phyloP scores from a whole-genome alignment of 2,329 filamentous ascomycete genomes.

The Cercospora nicotianae region DNA sequence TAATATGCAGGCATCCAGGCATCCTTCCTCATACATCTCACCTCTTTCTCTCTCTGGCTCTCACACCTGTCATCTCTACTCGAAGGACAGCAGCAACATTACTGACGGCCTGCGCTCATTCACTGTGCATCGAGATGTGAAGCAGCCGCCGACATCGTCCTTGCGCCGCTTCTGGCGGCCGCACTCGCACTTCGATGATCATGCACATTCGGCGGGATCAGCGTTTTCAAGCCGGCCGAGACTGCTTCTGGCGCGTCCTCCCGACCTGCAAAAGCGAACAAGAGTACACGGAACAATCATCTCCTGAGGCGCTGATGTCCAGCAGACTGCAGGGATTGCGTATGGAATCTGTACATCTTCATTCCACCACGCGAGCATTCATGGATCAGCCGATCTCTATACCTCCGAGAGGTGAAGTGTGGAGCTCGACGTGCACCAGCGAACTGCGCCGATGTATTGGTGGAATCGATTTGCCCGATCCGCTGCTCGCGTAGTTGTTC shows the following conservation, averaged over 20 bases:
- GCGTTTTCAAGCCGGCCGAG: neutral
- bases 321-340: neutral
- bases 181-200: neutral
- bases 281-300: neutral
- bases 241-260: neutral
- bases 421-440: neutral
- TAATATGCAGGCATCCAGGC: neutral
- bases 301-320: neutral
- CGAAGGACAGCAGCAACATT: neutral
- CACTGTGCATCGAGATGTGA: too few species aligned
- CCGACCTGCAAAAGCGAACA: neutral
- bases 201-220: neutral
- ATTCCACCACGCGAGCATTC: neutral
- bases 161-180: neutral
- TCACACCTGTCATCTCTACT: neutral
- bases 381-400: neutral
- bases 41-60: neutral
- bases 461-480: constrained; percentile 6
- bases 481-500: neutral
- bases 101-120: neutral
- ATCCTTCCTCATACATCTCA: neutral
- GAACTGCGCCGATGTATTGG: neutral
- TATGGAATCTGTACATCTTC: neutral
- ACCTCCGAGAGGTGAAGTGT: neutral
- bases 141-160: neutral